Evolutionary conservation across 192 early-diverging fungal genomes (phyloP).

Genomic region (Umbelopsis ramanniana): DNA sequence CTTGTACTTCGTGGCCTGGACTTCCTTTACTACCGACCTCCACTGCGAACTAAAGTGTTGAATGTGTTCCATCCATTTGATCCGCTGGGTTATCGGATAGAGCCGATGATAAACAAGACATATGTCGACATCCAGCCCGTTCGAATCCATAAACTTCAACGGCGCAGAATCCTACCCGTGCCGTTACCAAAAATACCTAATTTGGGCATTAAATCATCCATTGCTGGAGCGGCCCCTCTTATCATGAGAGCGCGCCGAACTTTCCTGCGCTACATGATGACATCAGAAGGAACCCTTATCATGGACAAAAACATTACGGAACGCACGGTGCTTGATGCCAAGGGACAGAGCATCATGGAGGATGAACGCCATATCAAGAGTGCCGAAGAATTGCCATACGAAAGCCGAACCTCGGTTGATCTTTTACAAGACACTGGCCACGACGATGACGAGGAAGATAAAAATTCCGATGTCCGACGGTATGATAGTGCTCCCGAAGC

Average conservation of each 20-base stretch:
- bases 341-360: background rate
- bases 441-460: background rate
- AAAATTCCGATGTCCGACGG: conserved; percentile 11
- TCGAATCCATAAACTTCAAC: conserved; percentile 31
- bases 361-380: conserved; percentile 9
- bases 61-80: conserved; percentile 78
- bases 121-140: conserved; percentile 57
- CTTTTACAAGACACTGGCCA: background rate
- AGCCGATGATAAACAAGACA: conserved; percentile 57
- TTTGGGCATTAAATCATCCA: conserved; percentile 36
- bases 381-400: conserved; percentile 8
- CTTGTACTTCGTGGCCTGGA: conserved; percentile 61
- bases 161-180: conserved; percentile 21
- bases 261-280: conserved; percentile 33
- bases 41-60: conserved; percentile 54
- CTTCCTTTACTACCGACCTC: conserved; percentile 54
- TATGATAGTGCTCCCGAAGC: conserved; percentile 19
- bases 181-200: conserved; percentile 34
- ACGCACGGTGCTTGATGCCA: conserved; percentile 17
- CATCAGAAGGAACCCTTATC: conserved; percentile 18
- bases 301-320: conserved; percentile 18
- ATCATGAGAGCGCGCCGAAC: conserved; percentile 21
- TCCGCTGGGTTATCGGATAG: conserved; percentile 70
- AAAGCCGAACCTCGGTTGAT: background rate
- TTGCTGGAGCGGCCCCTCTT: conserved; percentile 31